Percentiles rank a stretch among this genome's conserved stretches.
These are phyloP conservation scores for Candida xiaguanensis DNA, from an alignment of 805 yeast species.

Conservation along the genomic window DNA sequence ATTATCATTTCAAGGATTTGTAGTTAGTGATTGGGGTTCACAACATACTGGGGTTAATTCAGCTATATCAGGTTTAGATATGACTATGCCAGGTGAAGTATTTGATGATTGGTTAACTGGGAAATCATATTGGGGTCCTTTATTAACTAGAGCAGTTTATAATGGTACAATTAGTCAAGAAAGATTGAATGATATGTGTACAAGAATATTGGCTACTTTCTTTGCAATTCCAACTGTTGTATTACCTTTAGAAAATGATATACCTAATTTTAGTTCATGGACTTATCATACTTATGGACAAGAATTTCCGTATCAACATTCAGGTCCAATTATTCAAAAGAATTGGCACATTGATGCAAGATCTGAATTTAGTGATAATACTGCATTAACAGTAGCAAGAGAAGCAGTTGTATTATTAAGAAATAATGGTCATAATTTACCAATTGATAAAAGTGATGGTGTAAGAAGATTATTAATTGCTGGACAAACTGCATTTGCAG, in stretches of 20 bases:
- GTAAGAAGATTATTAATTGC: slow-evolving; percentile 42
- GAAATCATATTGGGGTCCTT: slow-evolving; percentile 55
- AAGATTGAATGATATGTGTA: slow-evolving; percentile 60
- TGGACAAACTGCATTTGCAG: slow-evolving; percentile 52
- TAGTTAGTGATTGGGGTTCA: slow-evolving; percentile 68
- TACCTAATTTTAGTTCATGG: slow-evolving; percentile 59
- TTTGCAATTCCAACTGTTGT: slow-evolving; percentile 38
- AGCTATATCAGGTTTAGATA: slow-evolving; percentile 57
- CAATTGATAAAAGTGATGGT: slow-evolving; percentile 44
- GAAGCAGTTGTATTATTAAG: slow-evolving; percentile 57
- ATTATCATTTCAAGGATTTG: slow-evolving; percentile 64
- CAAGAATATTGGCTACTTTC: slow-evolving; percentile 55
- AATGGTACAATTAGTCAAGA: slow-evolving; percentile 52
- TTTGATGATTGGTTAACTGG: slow-evolving; percentile 53
- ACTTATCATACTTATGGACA: slow-evolving; percentile 54
- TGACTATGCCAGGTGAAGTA: slow-evolving; percentile 62
- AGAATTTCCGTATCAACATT: slow-evolving; percentile 49
- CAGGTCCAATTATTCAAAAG: slow-evolving; percentile 50
- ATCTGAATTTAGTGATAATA: slow-evolving; percentile 42
- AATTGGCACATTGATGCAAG: slow-evolving; percentile 56
- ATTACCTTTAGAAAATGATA: slow-evolving; percentile 38
- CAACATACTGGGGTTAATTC: slow-evolving; percentile 55
- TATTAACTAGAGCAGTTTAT: slow-evolving; percentile 50
- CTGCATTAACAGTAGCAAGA: slow-evolving; percentile 50
- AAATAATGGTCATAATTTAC: slow-evolving; percentile 49